Base-by-base conservation (phyloP, 352 stramenopile species). In the Globisporangium takayamanum region DNA sequence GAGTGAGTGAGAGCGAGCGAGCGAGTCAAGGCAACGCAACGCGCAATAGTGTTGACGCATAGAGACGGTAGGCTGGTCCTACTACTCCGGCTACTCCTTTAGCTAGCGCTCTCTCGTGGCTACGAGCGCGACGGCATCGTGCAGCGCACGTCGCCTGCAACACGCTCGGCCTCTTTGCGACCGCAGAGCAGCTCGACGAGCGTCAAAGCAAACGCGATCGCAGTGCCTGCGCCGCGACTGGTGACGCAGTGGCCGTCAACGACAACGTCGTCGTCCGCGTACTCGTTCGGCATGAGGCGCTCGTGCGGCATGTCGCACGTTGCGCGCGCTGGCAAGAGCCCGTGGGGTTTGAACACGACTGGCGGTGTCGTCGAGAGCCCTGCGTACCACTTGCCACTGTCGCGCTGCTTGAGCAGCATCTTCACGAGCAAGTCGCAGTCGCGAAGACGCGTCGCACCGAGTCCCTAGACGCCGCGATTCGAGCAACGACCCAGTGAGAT, bases 391-490 rank as follows among this genome's bases (percentile, higher is more conserved):
- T 73, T 64, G 7, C 73, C 64, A 57, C 72, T 64, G 48, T 73
- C 66, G 49, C 73, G 73, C 53, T 91, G 81, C 57, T 70, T 68
- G 48, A 76, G 57, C 47, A 91, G 59, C 78, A 88, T 85, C 60
- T 86, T 84, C 22, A 61, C 68, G 50, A 88, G 72, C 18, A 88
- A 36, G 18, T 84, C 76, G 25, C 74, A 87, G 45, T 91, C 77
- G 18, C 72, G 68, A 6, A 88, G 55, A 26, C 70, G 70, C 18
- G 53, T 62, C 1, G 66, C 76, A 2, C 76, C 72, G 39, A 78
- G 56, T 20, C 81, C 81, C 79, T 87, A 28, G 18, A 0, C 10
- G 42, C 16, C 53, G 44, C 18, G 48, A 7, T 4, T 60, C 11
- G 3, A 25, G n/a, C 8, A 54, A 15, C 12, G 33, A 59, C 39